Conservation (phyloP, 495 filamentous ascomycete species). For the Parmelia sp. region DNA sequence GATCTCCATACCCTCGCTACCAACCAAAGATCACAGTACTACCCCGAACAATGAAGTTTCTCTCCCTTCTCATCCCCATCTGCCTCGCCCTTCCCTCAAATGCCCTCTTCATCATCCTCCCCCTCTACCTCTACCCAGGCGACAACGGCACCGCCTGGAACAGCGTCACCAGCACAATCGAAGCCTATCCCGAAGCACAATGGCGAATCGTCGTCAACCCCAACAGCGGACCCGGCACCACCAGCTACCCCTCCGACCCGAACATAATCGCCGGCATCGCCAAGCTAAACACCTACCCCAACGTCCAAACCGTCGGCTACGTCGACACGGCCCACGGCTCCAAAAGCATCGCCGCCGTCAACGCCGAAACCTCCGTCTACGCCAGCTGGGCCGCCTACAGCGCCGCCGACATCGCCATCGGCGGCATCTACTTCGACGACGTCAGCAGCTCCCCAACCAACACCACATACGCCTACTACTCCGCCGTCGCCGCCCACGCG, state of each 20-base stretch:
- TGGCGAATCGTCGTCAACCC: conserved; percentile 47
- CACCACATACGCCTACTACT: conserved; percentile 32
- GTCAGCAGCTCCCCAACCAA: conserved; percentile 30
- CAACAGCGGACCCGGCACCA: conserved; percentile 38
- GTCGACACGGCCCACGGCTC: conserved; percentile 37
- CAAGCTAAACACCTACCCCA: conserved; percentile 38
- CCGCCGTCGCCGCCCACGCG: conserved; percentile 17
- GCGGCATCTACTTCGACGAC: conserved; percentile 48
- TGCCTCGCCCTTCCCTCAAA: neutral
- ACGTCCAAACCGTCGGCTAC: conserved; percentile 43
- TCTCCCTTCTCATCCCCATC: neutral
- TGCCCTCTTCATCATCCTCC: conserved; percentile 31
- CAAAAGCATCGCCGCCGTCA: conserved; percentile 29
- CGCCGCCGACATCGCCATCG: conserved; percentile 33
- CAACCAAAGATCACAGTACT: no score
- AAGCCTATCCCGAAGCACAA: conserved; percentile 31
- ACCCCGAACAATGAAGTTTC: neutral
- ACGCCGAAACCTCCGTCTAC: conserved; percentile 38
- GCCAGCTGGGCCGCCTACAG: conserved; percentile 35
- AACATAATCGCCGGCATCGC: conserved; percentile 34
- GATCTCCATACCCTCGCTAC: no score
- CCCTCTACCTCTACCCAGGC: conserved; percentile 40
- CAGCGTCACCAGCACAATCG: conserved; percentile 32
- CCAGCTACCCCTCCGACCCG: conserved; percentile 26
- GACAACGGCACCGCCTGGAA: conserved; percentile 36